Conservation (phyloP, 1,284 basidiomycete species). For the Ganoderma sinense region DNA sequence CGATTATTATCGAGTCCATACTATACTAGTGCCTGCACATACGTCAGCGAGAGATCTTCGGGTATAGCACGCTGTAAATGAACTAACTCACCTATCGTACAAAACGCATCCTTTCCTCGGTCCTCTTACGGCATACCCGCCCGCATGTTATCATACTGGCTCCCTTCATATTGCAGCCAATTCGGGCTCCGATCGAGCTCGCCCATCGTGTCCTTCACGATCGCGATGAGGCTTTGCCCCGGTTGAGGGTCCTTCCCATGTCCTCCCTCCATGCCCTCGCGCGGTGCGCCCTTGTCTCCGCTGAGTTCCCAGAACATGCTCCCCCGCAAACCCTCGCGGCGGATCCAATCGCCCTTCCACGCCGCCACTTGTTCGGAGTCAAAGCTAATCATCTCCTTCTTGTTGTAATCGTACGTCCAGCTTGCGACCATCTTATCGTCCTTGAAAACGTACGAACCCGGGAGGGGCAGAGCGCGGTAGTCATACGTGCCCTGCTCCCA, state of each 20-base stretch:
- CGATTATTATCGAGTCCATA: slow-evolving; percentile 20
- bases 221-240: slow-evolving; percentile 62
- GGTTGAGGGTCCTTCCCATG: slow-evolving; percentile 45
- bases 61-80: background rate
- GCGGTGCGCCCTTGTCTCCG: slow-evolving; percentile 73
- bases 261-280: slow-evolving; percentile 72
- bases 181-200: slow-evolving; percentile 69
- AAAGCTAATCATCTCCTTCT: slow-evolving; percentile 81
- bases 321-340: slow-evolving; percentile 72
- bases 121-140: slow-evolving; percentile 60
- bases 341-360: slow-evolving; percentile 82
- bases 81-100: slow-evolving; percentile 24
- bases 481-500: slow-evolving; percentile 88
- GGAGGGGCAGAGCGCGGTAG: slow-evolving; percentile 79
- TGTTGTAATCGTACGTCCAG: slow-evolving; percentile 76
- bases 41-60: slow-evolving; percentile 12
- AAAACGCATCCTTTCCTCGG: slow-evolving; percentile 6
- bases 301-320: slow-evolving; percentile 91
- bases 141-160: slow-evolving; percentile 79
- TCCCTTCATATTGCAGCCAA: slow-evolving; percentile 76
- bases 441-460: slow-evolving; percentile 65
- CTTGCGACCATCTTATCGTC: slow-evolving; percentile 70
- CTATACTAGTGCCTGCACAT: slow-evolving; percentile 9
- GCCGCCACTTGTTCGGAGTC: slow-evolving; percentile 74
- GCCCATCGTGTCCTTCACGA: slow-evolving; percentile 81